Evolutionary conservation across 139 green algal genomes (phyloP).

Genomic region (Volvox africanus): DNA sequence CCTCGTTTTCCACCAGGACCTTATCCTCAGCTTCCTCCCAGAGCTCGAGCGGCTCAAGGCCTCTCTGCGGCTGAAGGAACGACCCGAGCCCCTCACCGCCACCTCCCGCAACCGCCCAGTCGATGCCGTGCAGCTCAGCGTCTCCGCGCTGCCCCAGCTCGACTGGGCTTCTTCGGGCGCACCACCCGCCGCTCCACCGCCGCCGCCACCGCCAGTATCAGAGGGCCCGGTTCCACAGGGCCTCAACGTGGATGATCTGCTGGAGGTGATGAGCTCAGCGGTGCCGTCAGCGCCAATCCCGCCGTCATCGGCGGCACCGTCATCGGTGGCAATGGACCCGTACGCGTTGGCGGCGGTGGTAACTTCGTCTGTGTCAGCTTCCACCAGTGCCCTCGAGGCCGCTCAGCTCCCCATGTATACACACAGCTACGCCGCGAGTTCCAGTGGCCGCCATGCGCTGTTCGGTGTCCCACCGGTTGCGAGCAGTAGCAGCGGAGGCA

Average conservation of each 20-base stretch:
- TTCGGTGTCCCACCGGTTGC: constrained; percentile 40
- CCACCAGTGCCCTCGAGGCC: not conserved
- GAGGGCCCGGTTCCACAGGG: not conserved
- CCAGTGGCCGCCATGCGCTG: constrained; percentile 64
- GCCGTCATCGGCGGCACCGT: not conserved
- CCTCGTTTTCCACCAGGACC: not conserved
- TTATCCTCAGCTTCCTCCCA: constrained; percentile 45
- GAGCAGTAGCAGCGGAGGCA: not conserved
- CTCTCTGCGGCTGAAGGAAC: constrained; percentile 52
- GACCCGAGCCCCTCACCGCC: constrained; percentile 30
- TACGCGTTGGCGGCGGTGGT: constrained; percentile 27
- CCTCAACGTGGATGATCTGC: constrained; percentile 54
- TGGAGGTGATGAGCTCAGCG: constrained; percentile 50
- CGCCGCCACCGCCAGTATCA: not conserved
- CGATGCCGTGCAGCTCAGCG: constrained; percentile 64
- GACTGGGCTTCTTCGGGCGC: constrained; percentile 63
- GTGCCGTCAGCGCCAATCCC: not conserved
- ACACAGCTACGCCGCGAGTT: constrained; percentile 1
- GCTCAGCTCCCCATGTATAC: not conserved
- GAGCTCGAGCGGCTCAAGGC: constrained; percentile 82
- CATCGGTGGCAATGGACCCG: not conserved
- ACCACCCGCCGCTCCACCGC: not conserved
- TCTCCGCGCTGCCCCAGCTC: constrained; percentile 73
- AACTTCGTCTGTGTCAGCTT: not conserved
- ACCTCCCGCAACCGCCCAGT: constrained; percentile 58